Evolutionary conservation across 805 yeast genomes (phyloP).

Genomic region (Candida ipomoeae): DNA sequence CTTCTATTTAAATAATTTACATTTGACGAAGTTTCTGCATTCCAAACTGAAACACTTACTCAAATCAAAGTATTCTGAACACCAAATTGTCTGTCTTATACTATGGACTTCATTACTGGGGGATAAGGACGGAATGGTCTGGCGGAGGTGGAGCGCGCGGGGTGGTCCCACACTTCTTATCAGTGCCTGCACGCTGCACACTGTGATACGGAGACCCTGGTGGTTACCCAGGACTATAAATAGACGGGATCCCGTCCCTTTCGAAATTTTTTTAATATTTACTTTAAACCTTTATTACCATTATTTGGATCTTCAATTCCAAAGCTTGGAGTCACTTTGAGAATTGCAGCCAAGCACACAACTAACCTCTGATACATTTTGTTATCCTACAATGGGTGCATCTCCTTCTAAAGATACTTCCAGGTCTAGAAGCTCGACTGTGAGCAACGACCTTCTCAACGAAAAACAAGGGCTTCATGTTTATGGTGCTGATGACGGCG

Average conservation of each 20-base stretch:
- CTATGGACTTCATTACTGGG: too few species aligned
- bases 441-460: background rate
- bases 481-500: background rate
- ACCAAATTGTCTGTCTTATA: too few species aligned
- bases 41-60: background rate
- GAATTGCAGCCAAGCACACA: background rate
- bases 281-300: background rate
- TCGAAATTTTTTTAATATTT: too few species aligned
- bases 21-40: background rate
- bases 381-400: background rate
- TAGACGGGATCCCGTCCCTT: background rate
- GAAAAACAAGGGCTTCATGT: background rate
- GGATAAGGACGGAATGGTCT: background rate
- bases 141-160: background rate
- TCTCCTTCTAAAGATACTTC: background rate
- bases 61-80: too few species aligned
- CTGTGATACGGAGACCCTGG: background rate
- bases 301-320: background rate
- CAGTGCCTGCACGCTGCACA: background rate
- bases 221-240: slow-evolving; percentile 2
- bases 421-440: background rate
- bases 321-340: too few species aligned
- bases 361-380: too few species aligned
- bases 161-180: background rate
- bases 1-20: too few species aligned